phyloP scores from a whole-genome alignment of 2,329 filamentous ascomycete species.

The Anthostomella pinea region DNA sequence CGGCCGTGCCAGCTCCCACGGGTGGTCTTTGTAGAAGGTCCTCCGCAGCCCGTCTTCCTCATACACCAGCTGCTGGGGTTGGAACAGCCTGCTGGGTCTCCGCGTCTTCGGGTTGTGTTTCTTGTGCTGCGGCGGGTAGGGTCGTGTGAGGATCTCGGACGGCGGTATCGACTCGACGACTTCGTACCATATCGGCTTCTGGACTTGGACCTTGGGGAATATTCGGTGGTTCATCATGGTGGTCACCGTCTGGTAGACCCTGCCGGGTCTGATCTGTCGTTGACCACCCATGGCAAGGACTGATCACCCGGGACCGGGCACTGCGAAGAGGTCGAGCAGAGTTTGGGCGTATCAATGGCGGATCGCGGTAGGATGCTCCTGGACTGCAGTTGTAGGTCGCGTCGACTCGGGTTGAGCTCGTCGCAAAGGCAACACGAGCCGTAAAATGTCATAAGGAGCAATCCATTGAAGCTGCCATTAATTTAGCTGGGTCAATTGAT shows the following conservation, averaged over 20 bases:
- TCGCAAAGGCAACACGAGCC: too few species aligned
- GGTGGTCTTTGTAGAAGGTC: conserved; percentile 89
- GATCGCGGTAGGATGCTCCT: too few species aligned
- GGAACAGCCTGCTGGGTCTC: conserved; percentile 74
- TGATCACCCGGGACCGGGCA: not conserved
- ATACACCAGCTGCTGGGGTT: conserved; percentile 73
- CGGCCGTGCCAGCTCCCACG: conserved; percentile 93
- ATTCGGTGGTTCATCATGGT: conserved; percentile 35
- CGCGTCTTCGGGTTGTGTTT: conserved; percentile 44
- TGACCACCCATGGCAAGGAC: conserved; percentile 30
- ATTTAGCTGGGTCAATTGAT: conserved; percentile 15
- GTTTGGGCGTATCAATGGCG: not conserved
- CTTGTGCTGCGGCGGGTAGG: conserved; percentile 47
- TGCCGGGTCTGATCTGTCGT: conserved; percentile 36
- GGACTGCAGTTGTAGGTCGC: too few species aligned
- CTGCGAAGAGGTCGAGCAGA: not conserved
- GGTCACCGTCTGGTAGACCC: conserved; percentile 43
- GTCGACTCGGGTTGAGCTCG: too few species aligned
- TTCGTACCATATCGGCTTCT: conserved; percentile 47
- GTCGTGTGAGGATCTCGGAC: conserved; percentile 55
- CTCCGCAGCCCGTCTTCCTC: conserved; percentile 78
- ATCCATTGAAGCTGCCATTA: too few species aligned
- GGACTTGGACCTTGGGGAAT: conserved; percentile 26
- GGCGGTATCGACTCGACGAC: conserved; percentile 55
- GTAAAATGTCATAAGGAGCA: too few species aligned